Base-by-base conservation (phyloP, 2,329 filamentous ascomycete species). In the Xylaria arbuscula region DNA sequence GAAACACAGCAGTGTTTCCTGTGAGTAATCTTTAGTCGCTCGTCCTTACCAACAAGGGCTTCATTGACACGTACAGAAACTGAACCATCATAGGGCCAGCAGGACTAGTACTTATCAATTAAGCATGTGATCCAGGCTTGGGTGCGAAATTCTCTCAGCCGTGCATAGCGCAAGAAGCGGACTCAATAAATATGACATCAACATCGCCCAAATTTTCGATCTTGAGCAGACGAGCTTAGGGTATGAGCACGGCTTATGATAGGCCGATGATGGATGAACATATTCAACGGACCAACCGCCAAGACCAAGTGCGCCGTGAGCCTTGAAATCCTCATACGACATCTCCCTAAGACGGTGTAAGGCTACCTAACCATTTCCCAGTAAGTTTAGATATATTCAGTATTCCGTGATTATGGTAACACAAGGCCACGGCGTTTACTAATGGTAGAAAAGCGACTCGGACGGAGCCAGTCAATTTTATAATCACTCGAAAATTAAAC, bases 251-350 rank as follows among this genome's bases (percentile, higher is more conserved):
- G 78, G 15, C 17, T n/a, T 47, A 28, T 13, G 17, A 17, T 15
- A 15, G 38, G 13, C 47, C 22, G 34, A 11, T 11, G 38, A 6
- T 48, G 48, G n/a, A 72, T 68, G 59, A 66, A 78, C 76, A 83
- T 92, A 93, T 78, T 93, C 90, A 59, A 90, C 91, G 74, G 93
- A 93, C 36, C 90, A 90, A 73, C 90, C 90, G 70, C 90, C 87
- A 79, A 92, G 83, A 72, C 86, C 89, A 54, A 77, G 51, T n/a
- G 89, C 87, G 73, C 87, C 89, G 72, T 91, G 89, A 22, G 88
- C 89, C 72, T 88, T 85, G 78, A 91, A 90, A 72, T 90, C 85
- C 79, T 92, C 89, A 78, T 90, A 93, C 64, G 92, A 86, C 55
- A 92, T 81, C 36, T 88, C 84, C 45, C 10, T n/a, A 8, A 47